phyloP scores from a whole-genome alignment of 1,139 yeast genomes.

The Pichia cactophila region DNA sequence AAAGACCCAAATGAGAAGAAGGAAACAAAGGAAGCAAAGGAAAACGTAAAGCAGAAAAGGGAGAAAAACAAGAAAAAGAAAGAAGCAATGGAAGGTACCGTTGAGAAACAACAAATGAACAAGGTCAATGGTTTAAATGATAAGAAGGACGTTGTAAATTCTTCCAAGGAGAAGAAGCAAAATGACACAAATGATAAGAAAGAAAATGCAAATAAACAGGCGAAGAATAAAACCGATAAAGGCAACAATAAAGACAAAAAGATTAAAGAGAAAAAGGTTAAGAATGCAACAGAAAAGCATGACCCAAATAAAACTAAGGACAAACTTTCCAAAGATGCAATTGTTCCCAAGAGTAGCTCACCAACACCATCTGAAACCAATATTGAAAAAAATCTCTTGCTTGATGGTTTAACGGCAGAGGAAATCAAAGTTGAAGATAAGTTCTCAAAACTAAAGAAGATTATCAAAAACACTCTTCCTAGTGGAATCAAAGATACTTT shows the following conservation, averaged over 20 bases:
- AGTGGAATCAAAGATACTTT: constrained; percentile 38
- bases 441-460: constrained; percentile 14
- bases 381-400: neutral
- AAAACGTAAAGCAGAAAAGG: neutral
- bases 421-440: constrained; percentile 14
- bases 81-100: neutral
- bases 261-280: neutral
- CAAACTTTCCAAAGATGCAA: no score
- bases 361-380: neutral
- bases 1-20: neutral
- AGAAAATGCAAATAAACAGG: neutral
- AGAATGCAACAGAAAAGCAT: no score
- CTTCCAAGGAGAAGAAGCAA: no score
- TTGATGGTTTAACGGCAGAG: constrained; percentile 13
- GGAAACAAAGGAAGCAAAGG: neutral
- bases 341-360: neutral
- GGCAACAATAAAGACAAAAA: neutral
- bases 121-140: neutral
- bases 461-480: constrained; percentile 20
- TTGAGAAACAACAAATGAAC: no score
- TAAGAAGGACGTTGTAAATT: no score
- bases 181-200: neutral
- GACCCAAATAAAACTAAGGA: no score
- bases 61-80: neutral
- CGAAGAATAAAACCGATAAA: neutral